These are phyloP conservation scores for Actinidia polygama DNA, from an alignment of 179 eudicot genomes.

Conservation along the genomic window DNA sequence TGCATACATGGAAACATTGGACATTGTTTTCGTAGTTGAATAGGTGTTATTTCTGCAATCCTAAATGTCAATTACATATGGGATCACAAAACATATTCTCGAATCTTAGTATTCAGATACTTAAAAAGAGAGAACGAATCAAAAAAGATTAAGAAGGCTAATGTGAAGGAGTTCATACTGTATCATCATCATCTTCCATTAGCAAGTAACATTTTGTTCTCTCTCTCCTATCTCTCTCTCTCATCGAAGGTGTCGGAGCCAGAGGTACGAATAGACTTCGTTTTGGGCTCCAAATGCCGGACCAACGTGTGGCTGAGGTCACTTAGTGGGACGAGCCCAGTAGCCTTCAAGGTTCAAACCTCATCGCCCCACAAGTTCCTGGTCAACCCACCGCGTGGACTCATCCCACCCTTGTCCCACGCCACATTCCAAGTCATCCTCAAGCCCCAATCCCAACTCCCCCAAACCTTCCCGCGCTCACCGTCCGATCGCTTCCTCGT, in stretches of 20 bases:
- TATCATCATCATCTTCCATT: background rate
- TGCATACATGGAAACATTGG: too few species aligned
- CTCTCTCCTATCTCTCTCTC: background rate
- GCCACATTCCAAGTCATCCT: slow-evolving; percentile 54
- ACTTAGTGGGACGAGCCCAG: slow-evolving; percentile 28
- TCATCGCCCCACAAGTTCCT: slow-evolving; percentile 63
- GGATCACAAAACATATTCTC: too few species aligned
- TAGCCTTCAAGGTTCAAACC: slow-evolving; percentile 60
- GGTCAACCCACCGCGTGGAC: slow-evolving; percentile 55
- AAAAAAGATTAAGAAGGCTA: too few species aligned
- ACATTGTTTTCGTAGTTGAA: too few species aligned
- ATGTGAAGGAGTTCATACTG: too few species aligned
- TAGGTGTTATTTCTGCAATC: too few species aligned
- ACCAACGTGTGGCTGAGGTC: slow-evolving; percentile 45
- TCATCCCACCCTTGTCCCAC: slow-evolving; percentile 45
- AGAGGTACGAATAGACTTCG: slow-evolving; percentile 47
- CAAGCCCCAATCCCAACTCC: slow-evolving; percentile 52
- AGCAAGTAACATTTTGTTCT: too few species aligned
- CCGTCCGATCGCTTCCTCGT: slow-evolving; percentile 55
- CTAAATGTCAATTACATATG: too few species aligned
- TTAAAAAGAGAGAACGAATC: too few species aligned
- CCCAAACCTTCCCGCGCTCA: slow-evolving; percentile 49
- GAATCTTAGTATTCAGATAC: too few species aligned
- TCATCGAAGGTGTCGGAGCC: slow-evolving; percentile 38
- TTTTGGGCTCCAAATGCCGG: slow-evolving; percentile 43